Evolutionary conservation across 257 asterid species (phyloP).

Genomic region (Solanum piurae): DNA sequence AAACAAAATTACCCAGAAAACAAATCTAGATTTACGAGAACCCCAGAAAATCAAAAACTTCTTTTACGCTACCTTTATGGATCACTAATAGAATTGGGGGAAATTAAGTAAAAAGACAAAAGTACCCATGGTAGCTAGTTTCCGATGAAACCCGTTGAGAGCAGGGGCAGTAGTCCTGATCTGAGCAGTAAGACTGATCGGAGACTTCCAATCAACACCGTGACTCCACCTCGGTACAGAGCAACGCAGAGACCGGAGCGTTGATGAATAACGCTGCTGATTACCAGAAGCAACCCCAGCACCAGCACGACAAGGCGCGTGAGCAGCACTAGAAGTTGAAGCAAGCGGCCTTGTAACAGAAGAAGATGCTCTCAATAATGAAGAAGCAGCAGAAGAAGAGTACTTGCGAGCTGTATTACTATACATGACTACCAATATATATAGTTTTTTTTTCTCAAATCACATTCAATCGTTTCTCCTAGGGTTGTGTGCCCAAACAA

Average conservation of each 20-base stretch:
- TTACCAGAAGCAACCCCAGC: neutral
- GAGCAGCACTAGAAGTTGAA: neutral
- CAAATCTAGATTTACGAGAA: neutral
- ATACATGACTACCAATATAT: conserved; percentile 2
- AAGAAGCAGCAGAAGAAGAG: conserved; percentile 38
- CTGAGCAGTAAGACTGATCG: conserved; percentile 51
- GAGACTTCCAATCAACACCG: conserved; percentile 85
- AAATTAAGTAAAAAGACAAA: neutral
- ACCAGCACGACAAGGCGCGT: neutral
- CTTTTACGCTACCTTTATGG: neutral
- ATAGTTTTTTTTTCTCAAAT: neutral
- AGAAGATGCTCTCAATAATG: conserved; percentile 52
- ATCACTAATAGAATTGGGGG: neutral
- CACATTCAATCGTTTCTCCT: conserved; percentile 6
- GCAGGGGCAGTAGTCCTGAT: conserved; percentile 58
- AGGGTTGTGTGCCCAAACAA: conserved; percentile 32
- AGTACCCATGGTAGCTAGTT: conserved; percentile 77
- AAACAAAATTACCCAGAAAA: conserved; percentile 5
- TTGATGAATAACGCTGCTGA: conserved; percentile 38
- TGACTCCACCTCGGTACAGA: conserved; percentile 80
- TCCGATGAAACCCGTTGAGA: conserved; percentile 40
- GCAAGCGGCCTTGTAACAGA: conserved; percentile 9
- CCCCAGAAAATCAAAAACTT: neutral
- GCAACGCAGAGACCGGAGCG: conserved; percentile 16
- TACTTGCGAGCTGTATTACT: neutral